Evolutionary conservation across 2,329 filamentous ascomycete genomes (phyloP), one percentile per base, ranked within the genome.

Genomic region (Fusarium foetens): DNA sequence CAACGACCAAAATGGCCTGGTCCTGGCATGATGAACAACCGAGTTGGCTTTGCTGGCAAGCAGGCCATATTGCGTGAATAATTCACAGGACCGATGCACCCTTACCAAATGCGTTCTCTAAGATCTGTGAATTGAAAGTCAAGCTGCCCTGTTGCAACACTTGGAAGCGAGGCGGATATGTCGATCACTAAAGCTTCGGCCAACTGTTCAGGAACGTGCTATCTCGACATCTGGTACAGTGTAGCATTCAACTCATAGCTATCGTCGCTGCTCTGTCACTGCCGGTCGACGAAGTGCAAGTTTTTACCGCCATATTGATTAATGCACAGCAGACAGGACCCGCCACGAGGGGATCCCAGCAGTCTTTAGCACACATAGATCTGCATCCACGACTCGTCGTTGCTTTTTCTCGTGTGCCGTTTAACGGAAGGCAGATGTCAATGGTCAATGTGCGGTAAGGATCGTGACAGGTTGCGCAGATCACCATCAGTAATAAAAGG

Each of bases 151-250:
- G 67, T 55, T 53, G 52, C 57, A 71, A 33, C 35, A 45, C 57
- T 52, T 59, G 27, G 63, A 58, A 72, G 59, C 64, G 69, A 72
- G 66, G 59, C 65, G 69, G 69, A 58, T 58, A 70, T 62, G 70
- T 66, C 70, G 70, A 73, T 72, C 70, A 67, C 46, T 27, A 51
- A 71, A 70, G 70, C 70, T 70, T 63, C 70, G 66, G 66, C 70
- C 70, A 73, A 63, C 66, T 73, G 70, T 58, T 63, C 66, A 73
- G 33, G 61, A 58, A 57, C 54, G 43, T 66, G 57, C 53, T 62
- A 59, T 58, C 25, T 66, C 58, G 51, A 75, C 43, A 60, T 52
- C 27, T 21, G 25, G 21, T 60, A 36, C 19, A 31, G 54, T 66
- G 38, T 39, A 17, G 38, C 51, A 58, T 25, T 46, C 13, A 25